Base-by-base conservation (phyloP, 1,284 basidiomycete species). In the Ceratobasidium sp. region DNA sequence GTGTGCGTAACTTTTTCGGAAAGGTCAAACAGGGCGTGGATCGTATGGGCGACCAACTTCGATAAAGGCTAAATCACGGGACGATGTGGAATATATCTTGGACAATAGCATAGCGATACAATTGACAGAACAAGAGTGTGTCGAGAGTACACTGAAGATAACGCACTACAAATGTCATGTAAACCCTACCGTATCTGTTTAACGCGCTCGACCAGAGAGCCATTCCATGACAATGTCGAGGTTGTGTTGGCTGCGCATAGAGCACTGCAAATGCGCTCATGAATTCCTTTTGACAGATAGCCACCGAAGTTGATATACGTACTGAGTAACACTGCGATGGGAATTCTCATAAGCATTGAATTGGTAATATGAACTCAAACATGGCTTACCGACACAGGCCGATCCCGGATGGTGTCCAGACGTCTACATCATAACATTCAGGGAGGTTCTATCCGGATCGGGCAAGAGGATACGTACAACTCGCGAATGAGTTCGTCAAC, bases 181-280 rank as follows among this genome's bases (percentile, higher is more conserved):
- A 21, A 36, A 43, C 48, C 34, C 39, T 39, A 21, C 43, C 3
- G 14, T 16, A 3, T 28, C 28, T 12, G 28, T 52, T 69, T 69
- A 76, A 18, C 71, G 58, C 16, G 75, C 75, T 21, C 73, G 76
- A 46, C 65, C 73, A 12, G 79, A 79, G 18, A 85, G 78, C 85
- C 85, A 86, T 28, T 82, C 80, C 18, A 86, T 75, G 0, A 85
- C 83, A 36, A 85, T 82, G 76, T 85, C 84, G 65, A 98, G 84
- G 79, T 97, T 97, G 79, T 96, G 92, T 80, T 94, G 93, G 76
- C 90, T 95, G 82, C 96, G 96, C 91, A 96, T 95, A 18, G 93
- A 95, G 79, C 92, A 93, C 92, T 93, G 75, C 0, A 72, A 12
- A 18, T 32, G 46, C 21, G 4, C 30, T 57, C 58, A 72, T 71